Base-by-base conservation (phyloP, 2,329 filamentous ascomycete species). In the Fusarium virguliforme region DNA sequence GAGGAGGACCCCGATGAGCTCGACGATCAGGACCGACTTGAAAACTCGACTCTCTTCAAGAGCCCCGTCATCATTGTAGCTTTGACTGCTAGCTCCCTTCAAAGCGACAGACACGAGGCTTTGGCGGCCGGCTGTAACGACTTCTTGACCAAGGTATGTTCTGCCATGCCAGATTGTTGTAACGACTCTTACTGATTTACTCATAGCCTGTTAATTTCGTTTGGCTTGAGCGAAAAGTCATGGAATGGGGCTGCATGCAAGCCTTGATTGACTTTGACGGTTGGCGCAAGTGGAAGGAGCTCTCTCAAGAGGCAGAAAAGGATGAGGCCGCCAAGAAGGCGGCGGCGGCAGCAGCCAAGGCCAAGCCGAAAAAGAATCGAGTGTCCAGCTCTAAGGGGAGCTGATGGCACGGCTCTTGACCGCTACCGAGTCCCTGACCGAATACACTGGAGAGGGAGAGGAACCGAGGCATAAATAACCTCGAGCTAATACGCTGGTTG, bases 201-300 rank as follows among this genome's bases (percentile, higher is more conserved):
- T 10, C 53, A 46, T 78, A 97, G 94, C 96, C 96, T 22, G 95
- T 99, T 74, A 97, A 97, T 80, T 98, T 98, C 78, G 92, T 97
- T 65, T 99, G 95, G 95, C 89, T 99, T 28, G 94, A 98, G 80
- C 90, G 95, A 64, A 99, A 99, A 81, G 95, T 98, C 74, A 98
- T 97, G 83, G 96, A 99, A 85, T 99, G 96, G 96, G 96, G 96
- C 62, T 98, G 96, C 84, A 99, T 99, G 96, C 96, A 98, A 84
- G 96, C 96, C 9, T 87, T 99, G 26, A 98, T 99, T 77, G 96
- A 99, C 83, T 98, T 96, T 79, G 95, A 98, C 79, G 96, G 96
- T 68, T 99, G 96, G 96, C 90, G 95, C 61, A 94, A 94, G 81
- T 99, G 96, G 96, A 97, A 97, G 80, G 93, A 96, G 76, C 95